Conservation (phyloP, 1,139 yeast genomes). For the Kurtzmaniella natalensis region DNA sequence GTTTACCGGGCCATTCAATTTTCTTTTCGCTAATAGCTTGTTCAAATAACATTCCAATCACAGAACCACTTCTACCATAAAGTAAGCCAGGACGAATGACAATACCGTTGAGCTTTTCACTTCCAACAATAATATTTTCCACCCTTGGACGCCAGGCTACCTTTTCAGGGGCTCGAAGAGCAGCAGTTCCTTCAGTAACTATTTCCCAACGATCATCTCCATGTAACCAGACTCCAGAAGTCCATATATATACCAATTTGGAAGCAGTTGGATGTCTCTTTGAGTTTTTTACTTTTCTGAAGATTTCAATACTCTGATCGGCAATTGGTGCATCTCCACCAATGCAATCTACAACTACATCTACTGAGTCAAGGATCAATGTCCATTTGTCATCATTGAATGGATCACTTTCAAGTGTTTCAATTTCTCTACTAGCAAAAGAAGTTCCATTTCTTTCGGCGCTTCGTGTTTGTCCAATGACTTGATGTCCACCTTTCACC, state of each 20-base stretch:
- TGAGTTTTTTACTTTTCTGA: slow-evolving; percentile 5
- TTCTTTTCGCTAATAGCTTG: slow-evolving; percentile 3
- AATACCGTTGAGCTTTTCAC: slow-evolving; percentile 4
- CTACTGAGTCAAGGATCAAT: slow-evolving; percentile 1
- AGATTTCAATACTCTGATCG: slow-evolving; percentile 1
- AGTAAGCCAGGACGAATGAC: slow-evolving; percentile 7
- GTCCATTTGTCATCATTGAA: slow-evolving; percentile 4
- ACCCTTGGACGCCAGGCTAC: slow-evolving; percentile 7
- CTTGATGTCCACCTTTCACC: slow-evolving; percentile 6
- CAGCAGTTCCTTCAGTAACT: slow-evolving; percentile 7
- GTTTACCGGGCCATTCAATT: slow-evolving; percentile 6
- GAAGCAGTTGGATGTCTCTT: slow-evolving; percentile 5
- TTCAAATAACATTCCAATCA: slow-evolving; percentile 5
- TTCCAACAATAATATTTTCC: slow-evolving; percentile 4
- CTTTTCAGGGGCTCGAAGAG: slow-evolving; percentile 4
- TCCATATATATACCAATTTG: slow-evolving; percentile 6
- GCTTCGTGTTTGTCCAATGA: slow-evolving; percentile 6
- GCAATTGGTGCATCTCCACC: slow-evolving; percentile 6
- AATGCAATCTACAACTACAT: slow-evolving; percentile 14
- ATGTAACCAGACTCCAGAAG: slow-evolving; percentile 7
- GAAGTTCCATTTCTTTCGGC: neutral
- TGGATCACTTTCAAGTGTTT: slow-evolving; percentile 5
- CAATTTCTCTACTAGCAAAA: slow-evolving; percentile 3
- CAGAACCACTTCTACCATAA: slow-evolving; percentile 5
- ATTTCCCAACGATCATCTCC: slow-evolving; percentile 7